These are phyloP conservation scores for Angomonas deanei DNA, from an alignment of 208 protist species.

Conservation along the genomic window DNA sequence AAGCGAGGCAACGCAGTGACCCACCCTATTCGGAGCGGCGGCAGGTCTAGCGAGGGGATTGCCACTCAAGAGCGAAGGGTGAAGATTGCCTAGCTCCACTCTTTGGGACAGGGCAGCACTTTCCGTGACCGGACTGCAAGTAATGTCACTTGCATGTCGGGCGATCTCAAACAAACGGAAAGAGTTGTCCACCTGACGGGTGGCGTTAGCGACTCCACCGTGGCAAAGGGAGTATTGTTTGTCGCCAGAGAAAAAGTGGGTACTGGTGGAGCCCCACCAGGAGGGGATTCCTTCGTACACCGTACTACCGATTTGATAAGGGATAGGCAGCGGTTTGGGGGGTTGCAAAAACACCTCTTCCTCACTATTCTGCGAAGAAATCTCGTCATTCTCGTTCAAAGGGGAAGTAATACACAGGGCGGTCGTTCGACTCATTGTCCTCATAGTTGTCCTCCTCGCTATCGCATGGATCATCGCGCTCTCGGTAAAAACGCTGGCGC, in stretches of 20 bases:
- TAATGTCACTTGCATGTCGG: background rate
- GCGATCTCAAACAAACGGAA: background rate
- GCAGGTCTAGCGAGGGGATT: background rate
- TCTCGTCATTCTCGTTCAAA: conserved; percentile 33
- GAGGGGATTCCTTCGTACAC: conserved; percentile 27
- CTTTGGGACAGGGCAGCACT: background rate
- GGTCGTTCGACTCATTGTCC: conserved; percentile 60
- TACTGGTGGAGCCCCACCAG: conserved; percentile 30
- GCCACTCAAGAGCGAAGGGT: background rate
- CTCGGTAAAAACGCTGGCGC: conserved; percentile 73
- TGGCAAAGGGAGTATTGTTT: background rate
- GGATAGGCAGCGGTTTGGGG: conserved; percentile 7
- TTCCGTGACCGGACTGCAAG: background rate
- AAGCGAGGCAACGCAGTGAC: background rate
- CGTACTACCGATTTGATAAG: conserved; percentile 31
- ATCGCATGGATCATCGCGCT: conserved; percentile 79
- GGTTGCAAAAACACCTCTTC: background rate
- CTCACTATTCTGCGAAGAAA: conserved; percentile 7
- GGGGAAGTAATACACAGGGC: conserved; percentile 63
- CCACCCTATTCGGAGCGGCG: background rate
- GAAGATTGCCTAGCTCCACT: background rate
- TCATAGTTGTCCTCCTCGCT: conserved; percentile 79
- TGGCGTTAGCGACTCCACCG: background rate
- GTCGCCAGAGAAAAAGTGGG: background rate
- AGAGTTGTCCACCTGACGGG: background rate